phyloP scores from a whole-genome alignment of 2,329 filamentous ascomycete species.

The Diplodia scrobiculata region DNA sequence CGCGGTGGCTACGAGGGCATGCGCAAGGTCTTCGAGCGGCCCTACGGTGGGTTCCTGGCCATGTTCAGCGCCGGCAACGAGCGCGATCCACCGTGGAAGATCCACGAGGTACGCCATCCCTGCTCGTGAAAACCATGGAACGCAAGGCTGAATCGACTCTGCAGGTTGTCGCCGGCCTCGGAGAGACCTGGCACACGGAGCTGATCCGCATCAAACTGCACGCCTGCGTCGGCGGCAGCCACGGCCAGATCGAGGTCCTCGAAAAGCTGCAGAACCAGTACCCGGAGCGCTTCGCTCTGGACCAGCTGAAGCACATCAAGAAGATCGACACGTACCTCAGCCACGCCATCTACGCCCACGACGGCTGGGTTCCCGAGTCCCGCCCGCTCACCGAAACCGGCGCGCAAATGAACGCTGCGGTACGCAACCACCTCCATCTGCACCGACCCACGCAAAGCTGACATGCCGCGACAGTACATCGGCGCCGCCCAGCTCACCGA shows the following conservation, averaged over 20 bases:
- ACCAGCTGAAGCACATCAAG: constrained; percentile 35
- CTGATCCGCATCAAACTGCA: constrained; percentile 46
- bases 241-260: constrained; percentile 44
- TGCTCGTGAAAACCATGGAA: too few relatives aligned
- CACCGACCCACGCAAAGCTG: too few relatives aligned
- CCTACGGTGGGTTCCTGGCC: constrained; percentile 50
- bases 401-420: constrained; percentile 46
- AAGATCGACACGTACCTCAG: constrained; percentile 39
- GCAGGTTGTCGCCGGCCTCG: constrained; percentile 39
- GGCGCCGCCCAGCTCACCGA: constrained; percentile 46
- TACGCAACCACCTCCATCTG: too few relatives aligned
- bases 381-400: constrained; percentile 44
- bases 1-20: constrained; percentile 48
- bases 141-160: not conserved
- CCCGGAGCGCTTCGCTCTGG: constrained; percentile 32
- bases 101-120: constrained; percentile 32
- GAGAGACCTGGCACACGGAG: constrained; percentile 43
- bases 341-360: constrained; percentile 42
- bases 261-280: constrained; percentile 39
- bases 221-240: constrained; percentile 44
- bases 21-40: constrained; percentile 47
- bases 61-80: constrained; percentile 44
- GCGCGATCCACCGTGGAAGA: constrained; percentile 36
- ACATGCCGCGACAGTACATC: constrained; percentile 35
- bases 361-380: constrained; percentile 42